Evolutionary conservation across 768 basidiomycete species (phyloP), one percentile per base, ranked within the genome.

Genomic region (Dentipellis fragilis): DNA sequence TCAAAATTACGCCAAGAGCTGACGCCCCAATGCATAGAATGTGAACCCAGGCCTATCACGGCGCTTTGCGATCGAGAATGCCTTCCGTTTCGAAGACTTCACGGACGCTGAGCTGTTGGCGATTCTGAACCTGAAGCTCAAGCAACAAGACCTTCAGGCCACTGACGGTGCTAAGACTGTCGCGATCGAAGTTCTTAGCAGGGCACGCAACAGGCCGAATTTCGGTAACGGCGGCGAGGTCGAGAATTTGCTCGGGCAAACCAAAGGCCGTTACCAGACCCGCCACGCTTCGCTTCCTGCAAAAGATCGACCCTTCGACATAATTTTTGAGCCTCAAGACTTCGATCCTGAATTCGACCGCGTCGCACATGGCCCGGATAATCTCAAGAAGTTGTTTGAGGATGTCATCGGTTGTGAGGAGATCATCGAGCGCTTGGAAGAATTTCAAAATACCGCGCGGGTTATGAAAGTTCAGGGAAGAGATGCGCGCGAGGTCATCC

Each of bases 1-100:
- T 3, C 29, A 29, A 29, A 3, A 3, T 29, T 6, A 29, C 29
- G 3, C 29, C n/a, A n/a, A n/a, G n/a, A n/a, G 29, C 6, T 9
- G 38, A 9, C n/a, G 56, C n/a, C 22, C 54, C 51, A 54, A 14
- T 50, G 12, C 23, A 9, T 45, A 87, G 85, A 81, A 86, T 51
- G 84, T 85, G 34, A 87, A 87, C 60, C 80, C 83, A 0, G 85
- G 85, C 11, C 67, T 87, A 9, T 67, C 78, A 2, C 77, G 85
- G 22, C 81, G 85, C 0, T 87, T 87, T 63, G 75, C 76, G 10
- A 81, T 86, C 29, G 85, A 86, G 54, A 73, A 84, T 47, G 80
- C 85, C 0, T 87, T 86, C 71, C 67, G 70, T n/a, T 87, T 86
- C 58, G 78, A 83, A 34, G 82, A 87, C 64, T 87, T 83, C 62